Conservation (phyloP, 1,139 yeast species). For the Yamadazyma membranifaciens region DNA sequence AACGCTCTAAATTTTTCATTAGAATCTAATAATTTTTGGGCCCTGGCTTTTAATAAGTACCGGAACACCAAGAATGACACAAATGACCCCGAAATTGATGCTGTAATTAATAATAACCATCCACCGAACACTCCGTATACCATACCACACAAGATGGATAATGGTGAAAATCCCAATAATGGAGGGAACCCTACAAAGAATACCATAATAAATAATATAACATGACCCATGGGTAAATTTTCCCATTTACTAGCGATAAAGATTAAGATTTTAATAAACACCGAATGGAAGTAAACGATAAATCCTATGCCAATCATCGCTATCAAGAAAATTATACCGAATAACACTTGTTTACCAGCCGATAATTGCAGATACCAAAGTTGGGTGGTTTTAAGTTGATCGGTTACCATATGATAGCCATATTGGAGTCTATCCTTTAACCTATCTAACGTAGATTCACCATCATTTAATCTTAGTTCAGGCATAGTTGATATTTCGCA, state of each 20-base stretch:
- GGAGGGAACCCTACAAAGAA: constrained; percentile 76
- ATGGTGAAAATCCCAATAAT: constrained; percentile 72
- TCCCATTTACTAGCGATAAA: constrained; percentile 46
- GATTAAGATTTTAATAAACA: constrained; percentile 43
- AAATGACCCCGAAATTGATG: constrained; percentile 73
- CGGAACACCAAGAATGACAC: constrained; percentile 69
- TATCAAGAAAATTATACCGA: constrained; percentile 15
- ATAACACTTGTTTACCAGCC: constrained; percentile 13
- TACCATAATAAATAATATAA: constrained; percentile 48
- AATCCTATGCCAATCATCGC: constrained; percentile 24
- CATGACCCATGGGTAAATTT: constrained; percentile 47
- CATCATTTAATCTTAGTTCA: background rate
- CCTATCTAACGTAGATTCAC: background rate
- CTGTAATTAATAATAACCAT: constrained; percentile 71
- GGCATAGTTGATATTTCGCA: constrained; percentile 4
- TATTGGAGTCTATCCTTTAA: background rate
- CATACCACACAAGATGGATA: constrained; percentile 73
- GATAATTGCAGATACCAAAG: constrained; percentile 24
- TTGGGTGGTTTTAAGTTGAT: background rate
- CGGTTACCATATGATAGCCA: background rate
- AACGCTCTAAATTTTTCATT: constrained; percentile 75
- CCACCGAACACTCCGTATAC: constrained; percentile 80
- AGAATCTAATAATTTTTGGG: constrained; percentile 44
- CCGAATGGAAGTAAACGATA: constrained; percentile 42
- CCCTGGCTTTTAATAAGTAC: constrained; percentile 55